Evolutionary conservation across 768 basidiomycete genomes (phyloP).

Genomic region (Russula foetens): DNA sequence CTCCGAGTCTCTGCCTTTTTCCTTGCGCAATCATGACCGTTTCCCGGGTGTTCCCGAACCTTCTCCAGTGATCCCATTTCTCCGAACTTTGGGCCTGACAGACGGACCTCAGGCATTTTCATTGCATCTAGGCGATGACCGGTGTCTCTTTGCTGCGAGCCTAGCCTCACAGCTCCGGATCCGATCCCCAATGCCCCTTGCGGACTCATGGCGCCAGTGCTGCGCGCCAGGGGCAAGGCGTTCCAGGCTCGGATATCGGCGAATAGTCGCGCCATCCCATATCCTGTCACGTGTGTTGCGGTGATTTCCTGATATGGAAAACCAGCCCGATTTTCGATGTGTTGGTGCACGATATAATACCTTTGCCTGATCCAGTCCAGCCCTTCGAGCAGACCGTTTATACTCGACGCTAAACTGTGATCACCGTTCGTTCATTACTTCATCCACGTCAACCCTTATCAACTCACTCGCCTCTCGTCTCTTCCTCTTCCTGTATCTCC

Average conservation of each 20-base stretch:
- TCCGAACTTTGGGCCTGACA: neutral
- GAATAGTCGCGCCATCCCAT: too few species aligned
- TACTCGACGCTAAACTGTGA: neutral
- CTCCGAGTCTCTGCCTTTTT: too few species aligned
- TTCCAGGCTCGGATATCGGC: neutral
- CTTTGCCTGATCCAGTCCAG: neutral
- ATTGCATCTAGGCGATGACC: neutral
- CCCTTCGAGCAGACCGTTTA: neutral
- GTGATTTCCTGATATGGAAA: conserved; percentile 3
- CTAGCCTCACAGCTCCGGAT: neutral
- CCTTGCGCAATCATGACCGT: too few species aligned
- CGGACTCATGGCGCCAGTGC: neutral
- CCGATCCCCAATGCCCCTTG: too few species aligned
- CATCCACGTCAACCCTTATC: neutral
- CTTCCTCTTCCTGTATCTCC: neutral
- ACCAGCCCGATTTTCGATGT: neutral
- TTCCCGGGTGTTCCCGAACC: neutral
- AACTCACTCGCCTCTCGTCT: neutral
- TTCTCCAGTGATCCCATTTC: neutral
- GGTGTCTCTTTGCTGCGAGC: neutral
- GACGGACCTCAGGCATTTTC: neutral
- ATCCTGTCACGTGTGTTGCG: neutral
- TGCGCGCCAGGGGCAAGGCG: neutral
- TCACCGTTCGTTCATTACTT: neutral
- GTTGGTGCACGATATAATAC: neutral